These are phyloP conservation scores for Leccinum obscurum DNA, from an alignment of 768 basidiomycete genomes.

Conservation along the genomic window DNA sequence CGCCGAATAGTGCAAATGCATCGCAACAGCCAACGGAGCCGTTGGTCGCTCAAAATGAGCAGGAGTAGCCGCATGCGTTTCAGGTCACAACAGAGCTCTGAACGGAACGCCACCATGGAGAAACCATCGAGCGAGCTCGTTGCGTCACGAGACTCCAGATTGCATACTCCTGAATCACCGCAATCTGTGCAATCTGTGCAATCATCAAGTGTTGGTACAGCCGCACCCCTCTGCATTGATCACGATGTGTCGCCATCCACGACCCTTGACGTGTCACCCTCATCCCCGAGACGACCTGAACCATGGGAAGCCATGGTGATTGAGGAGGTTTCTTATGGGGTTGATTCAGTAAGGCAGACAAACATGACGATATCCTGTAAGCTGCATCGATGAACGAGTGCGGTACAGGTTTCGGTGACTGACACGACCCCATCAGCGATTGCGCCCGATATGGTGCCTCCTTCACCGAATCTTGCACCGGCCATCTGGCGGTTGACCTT, in stretches of 20 bases:
- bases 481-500: slow-evolving; percentile 52
- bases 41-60: background rate
- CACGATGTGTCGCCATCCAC: background rate
- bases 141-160: slow-evolving; percentile 15
- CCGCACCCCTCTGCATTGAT: background rate
- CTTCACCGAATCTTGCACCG: slow-evolving; percentile 34
- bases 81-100: background rate
- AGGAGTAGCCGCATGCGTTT: background rate
- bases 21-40: slow-evolving; percentile 19
- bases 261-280: background rate
- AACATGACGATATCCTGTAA: slow-evolving; percentile 13
- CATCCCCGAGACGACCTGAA: background rate
- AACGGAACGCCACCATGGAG: background rate
- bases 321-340: background rate
- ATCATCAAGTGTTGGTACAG: background rate
- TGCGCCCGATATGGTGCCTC: background rate
- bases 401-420: background rate
- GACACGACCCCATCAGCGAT: slow-evolving; percentile 7
- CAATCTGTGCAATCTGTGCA: background rate
- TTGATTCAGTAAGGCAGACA: background rate
- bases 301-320: slow-evolving; percentile 10
- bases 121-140: slow-evolving; percentile 18
- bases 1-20: slow-evolving; percentile 21
- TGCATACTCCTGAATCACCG: slow-evolving; percentile 13
- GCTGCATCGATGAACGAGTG: background rate